A percentile compares a stretch with the other conserved stretches of the same genome.
Evolutionary conservation across 1,284 basidiomycete species (phyloP).

Genomic region (Fomitopsis schrenkii): DNA sequence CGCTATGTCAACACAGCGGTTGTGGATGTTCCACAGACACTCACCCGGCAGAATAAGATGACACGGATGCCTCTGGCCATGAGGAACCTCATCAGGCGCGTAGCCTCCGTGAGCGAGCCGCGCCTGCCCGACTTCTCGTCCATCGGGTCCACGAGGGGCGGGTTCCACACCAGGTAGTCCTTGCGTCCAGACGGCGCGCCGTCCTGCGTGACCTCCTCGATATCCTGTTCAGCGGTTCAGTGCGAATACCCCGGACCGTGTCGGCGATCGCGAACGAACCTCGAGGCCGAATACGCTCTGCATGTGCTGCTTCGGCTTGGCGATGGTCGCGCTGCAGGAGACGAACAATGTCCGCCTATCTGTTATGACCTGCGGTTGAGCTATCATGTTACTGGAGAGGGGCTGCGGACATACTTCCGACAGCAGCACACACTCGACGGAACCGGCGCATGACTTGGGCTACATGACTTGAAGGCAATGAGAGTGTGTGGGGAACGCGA

Average conservation of each 20-base stretch:
- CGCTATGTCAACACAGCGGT: not conserved
- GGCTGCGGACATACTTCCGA: conserved; percentile 63
- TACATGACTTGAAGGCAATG: conserved; percentile 54
- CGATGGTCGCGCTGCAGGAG: conserved; percentile 88
- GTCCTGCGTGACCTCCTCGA: conserved; percentile 75
- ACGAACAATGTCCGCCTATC: conserved; percentile 67
- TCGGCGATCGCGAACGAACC: conserved; percentile 17
- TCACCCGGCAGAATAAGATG: conserved; percentile 86
- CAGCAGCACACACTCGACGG: conserved; percentile 75
- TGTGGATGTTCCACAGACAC: conserved; percentile 6
- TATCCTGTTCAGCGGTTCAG: conserved; percentile 33
- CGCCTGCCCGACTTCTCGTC: conserved; percentile 56
- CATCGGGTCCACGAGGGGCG: conserved; percentile 57
- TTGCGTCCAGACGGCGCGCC: conserved; percentile 83
- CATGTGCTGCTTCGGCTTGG: conserved; percentile 79
- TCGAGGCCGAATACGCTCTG: conserved; percentile 68
- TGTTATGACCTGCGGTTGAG: conserved; percentile 21
- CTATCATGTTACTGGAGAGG: not conserved
- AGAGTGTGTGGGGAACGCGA: not conserved
- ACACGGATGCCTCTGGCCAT: conserved; percentile 81
- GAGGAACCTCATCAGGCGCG: conserved; percentile 72
- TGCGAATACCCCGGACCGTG: not conserved
- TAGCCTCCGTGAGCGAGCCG: conserved; percentile 71
- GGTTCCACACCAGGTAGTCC: conserved; percentile 78
- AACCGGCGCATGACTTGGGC: conserved; percentile 75